phyloP scores from a whole-genome alignment of 164 flowering plant genomes.

The Magnolia sinica region DNA sequence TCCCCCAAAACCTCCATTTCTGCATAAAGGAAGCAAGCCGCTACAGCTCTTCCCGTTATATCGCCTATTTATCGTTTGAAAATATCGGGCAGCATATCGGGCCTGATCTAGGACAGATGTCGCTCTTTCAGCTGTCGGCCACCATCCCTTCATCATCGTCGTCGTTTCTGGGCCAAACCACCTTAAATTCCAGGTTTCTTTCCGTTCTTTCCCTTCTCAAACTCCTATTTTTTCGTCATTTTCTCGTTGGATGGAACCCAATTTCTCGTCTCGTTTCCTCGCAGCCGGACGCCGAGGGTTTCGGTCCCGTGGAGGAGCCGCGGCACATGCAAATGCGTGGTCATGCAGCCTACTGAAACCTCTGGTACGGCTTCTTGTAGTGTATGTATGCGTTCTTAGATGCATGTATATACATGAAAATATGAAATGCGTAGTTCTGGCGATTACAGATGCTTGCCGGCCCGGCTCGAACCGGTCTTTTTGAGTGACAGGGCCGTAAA shows the following conservation, averaged over 20 bases:
- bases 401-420: neutral
- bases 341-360: slow-evolving; percentile 38
- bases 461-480: neutral
- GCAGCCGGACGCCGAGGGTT: slow-evolving; percentile 32
- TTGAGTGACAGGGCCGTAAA: no score
- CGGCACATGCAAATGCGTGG: slow-evolving; percentile 45
- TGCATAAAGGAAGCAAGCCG: no score
- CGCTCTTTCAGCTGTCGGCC: slow-evolving; percentile 28
- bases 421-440: neutral
- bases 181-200: slow-evolving; percentile 33
- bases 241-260: neutral
- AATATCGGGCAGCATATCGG: neutral
- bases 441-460: neutral
- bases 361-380: slow-evolving; percentile 34
- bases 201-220: neutral
- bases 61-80: no score
- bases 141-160: slow-evolving; percentile 60
- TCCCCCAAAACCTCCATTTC: no score
- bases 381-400: neutral
- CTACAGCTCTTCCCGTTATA: no score
- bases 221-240: neutral
- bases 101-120: slow-evolving; percentile 17
- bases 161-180: slow-evolving; percentile 38
- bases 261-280: neutral
- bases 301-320: slow-evolving; percentile 24